Evolutionary conservation across 352 stramenopile genomes (phyloP).

Genomic region (Phytophthora vignae): DNA sequence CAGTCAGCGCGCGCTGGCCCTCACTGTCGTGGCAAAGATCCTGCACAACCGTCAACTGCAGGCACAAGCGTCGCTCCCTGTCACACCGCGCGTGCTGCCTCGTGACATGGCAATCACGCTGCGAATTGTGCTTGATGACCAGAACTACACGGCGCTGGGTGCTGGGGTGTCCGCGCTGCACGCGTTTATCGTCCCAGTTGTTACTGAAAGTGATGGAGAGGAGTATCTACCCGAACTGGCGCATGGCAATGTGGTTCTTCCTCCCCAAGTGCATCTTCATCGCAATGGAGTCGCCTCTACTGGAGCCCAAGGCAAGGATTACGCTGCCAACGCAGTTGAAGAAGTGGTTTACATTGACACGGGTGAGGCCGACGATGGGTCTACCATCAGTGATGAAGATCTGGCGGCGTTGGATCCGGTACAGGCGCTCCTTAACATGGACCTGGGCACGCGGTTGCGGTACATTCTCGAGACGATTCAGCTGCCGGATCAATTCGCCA

Average conservation of each 20-base stretch:
- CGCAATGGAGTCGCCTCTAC: slow-evolving; percentile 18
- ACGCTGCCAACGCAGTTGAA: background rate
- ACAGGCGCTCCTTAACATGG: slow-evolving; percentile 68
- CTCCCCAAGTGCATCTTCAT: slow-evolving; percentile 51
- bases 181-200: slow-evolving; percentile 55
- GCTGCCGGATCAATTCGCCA: slow-evolving; percentile 47
- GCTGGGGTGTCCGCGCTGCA: slow-evolving; percentile 60
- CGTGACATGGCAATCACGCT: slow-evolving; percentile 57
- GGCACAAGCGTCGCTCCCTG: slow-evolving; percentile 15
- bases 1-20: slow-evolving; percentile 74
- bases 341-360: slow-evolving; percentile 71
- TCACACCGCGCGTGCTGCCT: slow-evolving; percentile 47
- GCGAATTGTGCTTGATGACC: slow-evolving; percentile 64
- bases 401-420: slow-evolving; percentile 62
- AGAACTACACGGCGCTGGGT: slow-evolving; percentile 69
- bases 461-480: slow-evolving; percentile 64
- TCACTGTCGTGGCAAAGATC: slow-evolving; percentile 71
- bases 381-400: slow-evolving; percentile 56
- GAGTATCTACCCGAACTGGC: slow-evolving; percentile 33
- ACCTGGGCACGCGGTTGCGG: slow-evolving; percentile 54
- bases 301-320: background rate
- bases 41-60: slow-evolving; percentile 51
- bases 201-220: background rate
- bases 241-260: slow-evolving; percentile 40
- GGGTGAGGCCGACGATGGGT: slow-evolving; percentile 43